phyloP scores from a whole-genome alignment of 805 yeast genomes.

The Ogataea populi-albae region DNA sequence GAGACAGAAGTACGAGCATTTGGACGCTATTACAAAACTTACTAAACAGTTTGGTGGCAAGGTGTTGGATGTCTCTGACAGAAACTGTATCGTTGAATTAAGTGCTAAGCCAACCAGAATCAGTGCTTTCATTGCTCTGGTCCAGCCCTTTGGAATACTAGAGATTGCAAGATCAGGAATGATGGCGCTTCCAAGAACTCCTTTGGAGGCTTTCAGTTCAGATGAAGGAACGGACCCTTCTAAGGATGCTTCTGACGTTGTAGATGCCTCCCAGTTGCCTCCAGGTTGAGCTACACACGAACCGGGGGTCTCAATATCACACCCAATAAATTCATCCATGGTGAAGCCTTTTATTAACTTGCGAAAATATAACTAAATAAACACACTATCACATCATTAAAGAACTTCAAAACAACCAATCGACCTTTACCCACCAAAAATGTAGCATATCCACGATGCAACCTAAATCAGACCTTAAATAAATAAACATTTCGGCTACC shows the following conservation, averaged over 20 bases:
- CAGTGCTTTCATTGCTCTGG: conserved; percentile 77
- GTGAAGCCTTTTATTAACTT: no score
- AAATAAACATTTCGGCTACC: conserved; percentile 1
- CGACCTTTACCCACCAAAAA: no score
- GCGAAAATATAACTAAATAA: no score
- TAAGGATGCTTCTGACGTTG: conserved; percentile 63
- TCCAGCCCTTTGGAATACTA: conserved; percentile 93
- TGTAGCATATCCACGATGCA: no score
- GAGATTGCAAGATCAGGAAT: conserved; percentile 97
- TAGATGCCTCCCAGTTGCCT: conserved; percentile 87
- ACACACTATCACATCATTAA: no score
- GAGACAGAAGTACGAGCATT: conserved; percentile 88
- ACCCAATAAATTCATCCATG: no score
- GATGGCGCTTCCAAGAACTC: conserved; percentile 98
- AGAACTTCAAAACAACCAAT: no score
- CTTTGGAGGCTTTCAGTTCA: conserved; percentile 52
- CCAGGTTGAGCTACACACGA: conserved; percentile 64
- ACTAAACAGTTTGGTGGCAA: conserved; percentile 89
- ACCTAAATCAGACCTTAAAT: no score
- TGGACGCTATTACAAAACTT: conserved; percentile 77
- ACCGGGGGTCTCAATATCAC: background rate
- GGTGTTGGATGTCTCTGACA: conserved; percentile 86
- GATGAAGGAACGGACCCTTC: conserved; percentile 49
- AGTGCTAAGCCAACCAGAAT: conserved; percentile 92
- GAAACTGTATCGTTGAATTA: conserved; percentile 91